Evolutionary conservation across 345 rosid species (phyloP).

Genomic region (Gossypioides kirkii): DNA sequence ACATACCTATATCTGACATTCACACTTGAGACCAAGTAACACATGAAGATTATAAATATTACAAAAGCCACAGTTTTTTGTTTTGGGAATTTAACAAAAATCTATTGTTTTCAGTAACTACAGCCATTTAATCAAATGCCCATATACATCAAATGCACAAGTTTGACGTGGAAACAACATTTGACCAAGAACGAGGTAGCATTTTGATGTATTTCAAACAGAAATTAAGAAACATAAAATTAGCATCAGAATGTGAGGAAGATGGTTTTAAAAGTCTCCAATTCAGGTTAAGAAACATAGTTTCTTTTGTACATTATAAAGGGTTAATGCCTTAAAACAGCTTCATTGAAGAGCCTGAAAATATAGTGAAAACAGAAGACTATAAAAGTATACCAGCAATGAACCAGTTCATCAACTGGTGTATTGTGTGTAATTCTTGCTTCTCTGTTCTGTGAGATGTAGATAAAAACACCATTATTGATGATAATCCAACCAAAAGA

Average conservation of each 20-base stretch:
- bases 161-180: background rate
- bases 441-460: constrained; percentile 85
- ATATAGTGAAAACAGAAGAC: background rate
- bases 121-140: background rate
- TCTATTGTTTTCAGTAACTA: background rate
- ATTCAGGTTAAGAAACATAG: background rate
- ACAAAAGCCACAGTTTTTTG: background rate
- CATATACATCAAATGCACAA: background rate
- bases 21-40: background rate
- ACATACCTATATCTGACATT: background rate
- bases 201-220: background rate
- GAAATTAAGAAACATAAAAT: background rate
- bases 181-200: background rate
- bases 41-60: background rate
- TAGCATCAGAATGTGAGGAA: constrained; percentile 3
- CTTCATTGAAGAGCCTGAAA: background rate
- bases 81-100: background rate
- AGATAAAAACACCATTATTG: constrained; percentile 70
- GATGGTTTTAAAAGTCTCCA: background rate
- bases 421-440: constrained; percentile 67
- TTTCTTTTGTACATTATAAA: background rate
- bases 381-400: constrained; percentile 53
- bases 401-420: constrained; percentile 81
- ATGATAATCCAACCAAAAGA: constrained; percentile 71
- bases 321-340: background rate